Base-by-base conservation (phyloP, 169 alveolate species). In the Plasmodium gaboni region DNA sequence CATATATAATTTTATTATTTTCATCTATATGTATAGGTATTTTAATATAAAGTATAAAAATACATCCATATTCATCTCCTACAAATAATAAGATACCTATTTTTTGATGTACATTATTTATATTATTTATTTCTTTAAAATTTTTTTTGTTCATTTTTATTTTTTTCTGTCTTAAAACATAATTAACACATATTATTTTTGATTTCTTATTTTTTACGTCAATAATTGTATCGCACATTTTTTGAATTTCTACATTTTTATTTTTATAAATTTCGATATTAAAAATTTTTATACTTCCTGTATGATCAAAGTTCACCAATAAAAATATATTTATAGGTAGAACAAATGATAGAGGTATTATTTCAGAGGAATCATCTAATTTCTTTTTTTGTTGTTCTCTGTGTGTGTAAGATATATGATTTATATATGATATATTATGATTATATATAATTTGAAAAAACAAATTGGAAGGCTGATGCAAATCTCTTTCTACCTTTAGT, bases 41-140 rank as follows among this genome's bases (percentile, higher is more conserved):
- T 6, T 68, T 83, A 22, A 83, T 48, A 57, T 83, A 69, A 24
- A 83, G 46, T n/a, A 83, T 42, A 63, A 83, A 83, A 50, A 83
- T 83, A 57, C 91, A 83, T 2, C 91, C 91, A 83, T 83, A 83
- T 32, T 83, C 91, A 69, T 83, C 91, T 24, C 91, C 91, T 15
- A 83, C 46, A 9, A 83, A 69, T 19, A 83, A 12, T 53, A 83
- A 17, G 19, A 69, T 83, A 9, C 74, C 57, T 38, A 83, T 53
- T 80, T 65, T 67, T 38, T 67, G 15, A 5, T 38, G 46, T 38
- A 38, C 10, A 6, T 38, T 1, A 38, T 38, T 7, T 9, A 38
- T 38, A 19, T n/a, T 57, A 2, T 63, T 63, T 63, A 19, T 24
- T 76, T 38, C 46, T 38, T 38, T 38, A 5, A 38, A 38, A 38